Evolutionary conservation across 2,329 filamentous ascomycete genomes (phyloP).

Genomic region (Septoria linicola): DNA sequence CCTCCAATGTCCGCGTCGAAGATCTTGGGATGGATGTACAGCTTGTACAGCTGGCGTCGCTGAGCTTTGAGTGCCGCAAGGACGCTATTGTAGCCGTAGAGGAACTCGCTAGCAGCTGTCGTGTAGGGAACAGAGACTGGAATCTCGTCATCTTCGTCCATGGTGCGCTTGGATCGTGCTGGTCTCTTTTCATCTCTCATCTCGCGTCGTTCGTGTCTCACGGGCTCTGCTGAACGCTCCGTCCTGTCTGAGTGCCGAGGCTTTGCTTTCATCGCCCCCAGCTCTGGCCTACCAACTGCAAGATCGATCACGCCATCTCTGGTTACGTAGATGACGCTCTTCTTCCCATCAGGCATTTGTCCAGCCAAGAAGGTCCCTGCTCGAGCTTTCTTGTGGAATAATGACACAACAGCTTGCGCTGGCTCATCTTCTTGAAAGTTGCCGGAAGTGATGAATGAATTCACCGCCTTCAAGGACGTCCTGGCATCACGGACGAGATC

Average conservation of each 20-base stretch:
- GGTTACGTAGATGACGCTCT: slow-evolving; percentile 21
- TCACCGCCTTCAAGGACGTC: slow-evolving; percentile 17
- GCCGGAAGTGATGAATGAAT: slow-evolving; percentile 19
- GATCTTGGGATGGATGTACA: slow-evolving; percentile 62
- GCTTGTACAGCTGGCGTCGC: slow-evolving; percentile 73
- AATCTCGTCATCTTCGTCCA: slow-evolving; percentile 31
- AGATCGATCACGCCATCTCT: slow-evolving; percentile 19
- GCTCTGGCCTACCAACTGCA: slow-evolving; percentile 5
- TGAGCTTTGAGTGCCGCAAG: slow-evolving; percentile 70
- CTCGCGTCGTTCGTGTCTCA: not conserved
- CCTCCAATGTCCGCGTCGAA: slow-evolving; percentile 18
- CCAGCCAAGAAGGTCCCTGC: slow-evolving; percentile 23
- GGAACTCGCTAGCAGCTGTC: slow-evolving; percentile 84
- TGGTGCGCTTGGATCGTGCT: not conserved
- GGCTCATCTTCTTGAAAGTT: slow-evolving; percentile 23
- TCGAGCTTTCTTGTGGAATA: slow-evolving; percentile 21
- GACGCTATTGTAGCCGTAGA: slow-evolving; percentile 82
- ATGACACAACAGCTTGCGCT: slow-evolving; percentile 20
- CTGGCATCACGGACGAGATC: slow-evolving; percentile 19
- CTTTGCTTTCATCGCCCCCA: not conserved
- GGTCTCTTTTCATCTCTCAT: not conserved
- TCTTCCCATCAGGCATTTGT: slow-evolving; percentile 7
- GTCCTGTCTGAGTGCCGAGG: not conserved
- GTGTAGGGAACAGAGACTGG: slow-evolving; percentile 63
- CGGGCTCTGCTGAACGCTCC: not conserved